These are phyloP conservation scores for Begonia masoniana DNA, from an alignment of 306 rosid species.

Conservation along the genomic window DNA sequence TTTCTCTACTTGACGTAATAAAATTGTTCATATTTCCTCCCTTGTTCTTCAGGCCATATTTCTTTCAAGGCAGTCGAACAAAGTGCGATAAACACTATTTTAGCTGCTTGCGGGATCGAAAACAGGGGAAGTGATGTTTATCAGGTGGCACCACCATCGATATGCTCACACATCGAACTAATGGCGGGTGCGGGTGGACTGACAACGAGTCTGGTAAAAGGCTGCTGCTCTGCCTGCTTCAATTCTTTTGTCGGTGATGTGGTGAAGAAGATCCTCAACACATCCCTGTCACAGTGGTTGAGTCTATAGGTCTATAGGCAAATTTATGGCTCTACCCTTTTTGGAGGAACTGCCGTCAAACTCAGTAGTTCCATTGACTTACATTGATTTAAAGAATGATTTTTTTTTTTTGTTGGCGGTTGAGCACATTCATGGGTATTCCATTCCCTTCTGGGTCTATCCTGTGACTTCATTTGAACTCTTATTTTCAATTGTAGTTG, in stretches of 20 bases:
- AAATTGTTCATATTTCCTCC: constrained; percentile 12
- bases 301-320: constrained; percentile 48
- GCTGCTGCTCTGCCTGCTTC: constrained; percentile 77
- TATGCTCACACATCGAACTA: constrained; percentile 59
- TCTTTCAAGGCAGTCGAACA: constrained; percentile 36
- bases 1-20: background rate
- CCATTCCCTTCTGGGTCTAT: no score
- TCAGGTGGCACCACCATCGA: constrained; percentile 40
- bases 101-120: constrained; percentile 72
- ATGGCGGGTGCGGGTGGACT: constrained; percentile 33
- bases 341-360: constrained; percentile 17
- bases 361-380: constrained; percentile 18
- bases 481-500: no score
- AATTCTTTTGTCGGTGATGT: constrained; percentile 53
- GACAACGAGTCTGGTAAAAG: constrained; percentile 47
- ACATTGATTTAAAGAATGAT: no score
- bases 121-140: constrained; percentile 41
- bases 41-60: constrained; percentile 34
- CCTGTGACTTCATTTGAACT: no score
- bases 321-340: constrained; percentile 13
- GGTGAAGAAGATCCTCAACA: constrained; percentile 54
- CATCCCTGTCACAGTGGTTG: constrained; percentile 37
- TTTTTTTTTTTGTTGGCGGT: no score
- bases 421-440: no score
- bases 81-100: constrained; percentile 46